Conservation (phyloP, 2,329 filamentous ascomycete genomes). For the Sarocladium kiliense region DNA sequence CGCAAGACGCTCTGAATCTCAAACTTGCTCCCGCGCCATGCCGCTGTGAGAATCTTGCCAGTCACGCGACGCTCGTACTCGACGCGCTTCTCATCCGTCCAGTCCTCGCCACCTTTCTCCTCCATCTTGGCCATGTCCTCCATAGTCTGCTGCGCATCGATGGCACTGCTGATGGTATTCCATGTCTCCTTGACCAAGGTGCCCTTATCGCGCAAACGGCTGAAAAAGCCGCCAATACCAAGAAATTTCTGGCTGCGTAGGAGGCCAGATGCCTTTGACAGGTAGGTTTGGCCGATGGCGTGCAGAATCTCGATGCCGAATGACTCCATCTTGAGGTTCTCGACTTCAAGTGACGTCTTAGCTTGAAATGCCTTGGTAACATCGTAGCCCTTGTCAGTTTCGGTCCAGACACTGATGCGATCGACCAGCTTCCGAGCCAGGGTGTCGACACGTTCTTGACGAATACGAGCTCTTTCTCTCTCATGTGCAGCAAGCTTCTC, state of each 20-base stretch:
- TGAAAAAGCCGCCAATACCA: slow-evolving; percentile 93
- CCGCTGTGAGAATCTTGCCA: slow-evolving; percentile 94
- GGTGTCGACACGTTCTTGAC: slow-evolving; percentile 84
- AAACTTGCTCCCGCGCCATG: slow-evolving; percentile 94
- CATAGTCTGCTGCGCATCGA: slow-evolving; percentile 97
- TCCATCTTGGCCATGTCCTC: slow-evolving; percentile 98
- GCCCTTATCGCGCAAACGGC: slow-evolving; percentile 90
- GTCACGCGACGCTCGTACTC: slow-evolving; percentile 96
- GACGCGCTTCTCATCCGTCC: slow-evolving; percentile 94
- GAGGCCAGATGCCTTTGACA: slow-evolving; percentile 80
- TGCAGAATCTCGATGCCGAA: slow-evolving; percentile 96
- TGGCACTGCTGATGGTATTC: slow-evolving; percentile 94
- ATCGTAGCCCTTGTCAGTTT: slow-evolving; percentile 84
- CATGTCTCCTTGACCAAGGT: slow-evolving; percentile 96
- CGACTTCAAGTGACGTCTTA: slow-evolving; percentile 90
- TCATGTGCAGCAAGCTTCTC: slow-evolving; percentile 89
- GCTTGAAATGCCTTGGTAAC: slow-evolving; percentile 88
- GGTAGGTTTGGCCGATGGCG: slow-evolving; percentile 87
- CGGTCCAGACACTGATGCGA: slow-evolving; percentile 90
- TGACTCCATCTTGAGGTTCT: slow-evolving; percentile 98
- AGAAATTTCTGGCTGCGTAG: slow-evolving; percentile 96
- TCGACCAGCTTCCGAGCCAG: slow-evolving; percentile 82
- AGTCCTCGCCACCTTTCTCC: slow-evolving; percentile 90
- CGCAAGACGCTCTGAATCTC: slow-evolving; percentile 95
- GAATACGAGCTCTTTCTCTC: slow-evolving; percentile 73